These are phyloP conservation scores for Metschnikowia picachoensis DNA, from an alignment of 805 yeast genomes.

Conservation along the genomic window DNA sequence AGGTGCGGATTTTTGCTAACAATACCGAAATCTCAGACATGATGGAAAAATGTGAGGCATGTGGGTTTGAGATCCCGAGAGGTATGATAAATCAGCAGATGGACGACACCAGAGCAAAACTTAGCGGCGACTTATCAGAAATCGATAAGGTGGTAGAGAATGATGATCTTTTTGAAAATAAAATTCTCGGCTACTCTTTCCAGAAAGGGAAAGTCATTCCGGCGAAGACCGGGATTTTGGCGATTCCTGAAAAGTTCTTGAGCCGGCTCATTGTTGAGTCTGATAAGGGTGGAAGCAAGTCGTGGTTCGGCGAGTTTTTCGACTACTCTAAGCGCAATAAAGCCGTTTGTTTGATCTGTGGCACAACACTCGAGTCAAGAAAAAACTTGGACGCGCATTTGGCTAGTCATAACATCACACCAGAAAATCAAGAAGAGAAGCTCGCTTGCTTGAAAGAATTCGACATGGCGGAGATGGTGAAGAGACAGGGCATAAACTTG, in stretches of 20 bases:
- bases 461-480: constrained; percentile 5
- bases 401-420: constrained; percentile 4
- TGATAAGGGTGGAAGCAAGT: background rate
- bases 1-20: constrained; percentile 10
- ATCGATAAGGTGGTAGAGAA: background rate
- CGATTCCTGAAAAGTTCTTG: constrained; percentile 3
- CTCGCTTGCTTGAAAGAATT: background rate
- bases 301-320: constrained; percentile 3
- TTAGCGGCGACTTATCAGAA: background rate
- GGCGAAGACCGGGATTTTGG: background rate
- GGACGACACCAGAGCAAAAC: background rate
- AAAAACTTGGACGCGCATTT: constrained; percentile 4
- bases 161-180: background rate
- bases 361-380: background rate
- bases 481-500: background rate
- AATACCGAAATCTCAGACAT: background rate
- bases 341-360: constrained; percentile 3
- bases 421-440: background rate
- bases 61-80: constrained; percentile 25
- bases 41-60: constrained; percentile 22
- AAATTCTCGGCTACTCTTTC: background rate
- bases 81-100: constrained; percentile 8
- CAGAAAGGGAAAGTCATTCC: background rate
- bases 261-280: background rate
- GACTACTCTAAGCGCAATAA: background rate